A percentile compares a stretch with the other conserved stretches of the same genome.
Conservation (phyloP, 2,329 filamentous ascomycete species). For the Pseudocercospora ulei region DNA sequence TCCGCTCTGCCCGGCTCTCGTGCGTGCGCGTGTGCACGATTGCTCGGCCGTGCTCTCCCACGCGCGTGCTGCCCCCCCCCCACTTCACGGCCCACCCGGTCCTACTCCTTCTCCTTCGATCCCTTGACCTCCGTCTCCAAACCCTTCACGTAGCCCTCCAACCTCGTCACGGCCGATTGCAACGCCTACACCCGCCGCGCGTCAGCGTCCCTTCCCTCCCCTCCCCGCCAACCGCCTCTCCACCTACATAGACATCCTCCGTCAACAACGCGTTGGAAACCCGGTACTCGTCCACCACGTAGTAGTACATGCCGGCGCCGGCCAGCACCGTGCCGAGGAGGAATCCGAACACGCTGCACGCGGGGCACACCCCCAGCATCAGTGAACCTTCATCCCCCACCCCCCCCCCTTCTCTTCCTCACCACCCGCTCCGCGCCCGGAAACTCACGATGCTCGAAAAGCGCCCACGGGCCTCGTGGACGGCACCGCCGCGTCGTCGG, state of each 20-base stretch:
- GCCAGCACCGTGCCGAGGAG: conserved; percentile 72
- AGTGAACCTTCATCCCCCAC: not conserved
- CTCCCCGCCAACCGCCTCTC: not conserved
- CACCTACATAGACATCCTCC: conserved; percentile 88
- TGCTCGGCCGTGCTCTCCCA: not conserved
- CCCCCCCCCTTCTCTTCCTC: not conserved
- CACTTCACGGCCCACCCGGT: not conserved
- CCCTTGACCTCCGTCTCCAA: conserved; percentile 64
- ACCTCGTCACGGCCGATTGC: conserved; percentile 74
- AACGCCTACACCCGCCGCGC: conserved; percentile 53
- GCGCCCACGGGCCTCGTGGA: conserved; percentile 59
- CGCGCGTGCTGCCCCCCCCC: not conserved
- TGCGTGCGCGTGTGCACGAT: too few relatives aligned
- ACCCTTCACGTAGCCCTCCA: conserved; percentile 71
- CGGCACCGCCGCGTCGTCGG: conserved; percentile 36
- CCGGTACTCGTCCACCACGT: conserved; percentile 87
- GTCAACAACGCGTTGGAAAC: conserved; percentile 84
- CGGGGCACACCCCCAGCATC: too few relatives aligned
- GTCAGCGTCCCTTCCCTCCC: not conserved
- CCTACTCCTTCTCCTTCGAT: conserved; percentile 54
- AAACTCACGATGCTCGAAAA: conserved; percentile 63
- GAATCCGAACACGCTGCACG: conserved; percentile 72
- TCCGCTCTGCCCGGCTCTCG: too few relatives aligned
- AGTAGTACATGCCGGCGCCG: conserved; percentile 77
- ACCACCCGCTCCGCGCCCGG: not conserved